Conservation (phyloP, 225 moss, liverwort and hornwort genomes). For the Marchantia paleacea region DNA sequence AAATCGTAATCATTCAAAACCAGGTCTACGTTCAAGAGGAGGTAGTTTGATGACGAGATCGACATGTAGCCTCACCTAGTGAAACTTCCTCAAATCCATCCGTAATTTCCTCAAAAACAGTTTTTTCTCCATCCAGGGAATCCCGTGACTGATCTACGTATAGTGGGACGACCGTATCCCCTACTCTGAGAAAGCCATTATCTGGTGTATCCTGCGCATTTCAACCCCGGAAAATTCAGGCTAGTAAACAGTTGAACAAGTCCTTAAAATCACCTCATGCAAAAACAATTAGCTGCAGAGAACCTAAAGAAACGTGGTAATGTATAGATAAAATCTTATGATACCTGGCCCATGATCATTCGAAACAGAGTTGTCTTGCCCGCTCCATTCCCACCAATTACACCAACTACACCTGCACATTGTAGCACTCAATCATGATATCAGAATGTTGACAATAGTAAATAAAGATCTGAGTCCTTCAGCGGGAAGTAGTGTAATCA, state of each 20-base stretch:
- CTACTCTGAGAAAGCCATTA: slow-evolving; percentile 66
- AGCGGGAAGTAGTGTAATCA: no score
- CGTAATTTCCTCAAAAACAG: slow-evolving; percentile 86
- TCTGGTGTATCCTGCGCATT: slow-evolving; percentile 74
- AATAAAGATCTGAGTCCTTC: no score
- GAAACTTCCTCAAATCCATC: slow-evolving; percentile 73
- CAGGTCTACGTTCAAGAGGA: background rate
- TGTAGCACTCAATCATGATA: background rate
- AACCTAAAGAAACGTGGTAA: no score
- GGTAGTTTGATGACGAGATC: background rate
- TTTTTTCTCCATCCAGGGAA: slow-evolving; percentile 64
- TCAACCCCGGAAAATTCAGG: background rate
- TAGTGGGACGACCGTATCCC: slow-evolving; percentile 90
- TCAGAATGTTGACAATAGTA: no score
- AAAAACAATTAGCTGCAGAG: background rate
- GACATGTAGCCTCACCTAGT: slow-evolving; percentile 45
- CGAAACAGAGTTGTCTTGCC: slow-evolving; percentile 96
- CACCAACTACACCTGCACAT: slow-evolving; percentile 80
- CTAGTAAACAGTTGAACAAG: background rate
- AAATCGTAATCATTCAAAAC: background rate
- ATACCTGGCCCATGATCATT: slow-evolving; percentile 96
- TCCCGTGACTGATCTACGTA: slow-evolving; percentile 97
- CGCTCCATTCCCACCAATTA: slow-evolving; percentile 94
- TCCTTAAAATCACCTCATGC: no score
- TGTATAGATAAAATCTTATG: background rate